Percentiles rank a stretch among this genome's conserved stretches.
Conservation (phyloP, 148 eudicot genomes). For the Dianthus caryophyllus region DNA sequence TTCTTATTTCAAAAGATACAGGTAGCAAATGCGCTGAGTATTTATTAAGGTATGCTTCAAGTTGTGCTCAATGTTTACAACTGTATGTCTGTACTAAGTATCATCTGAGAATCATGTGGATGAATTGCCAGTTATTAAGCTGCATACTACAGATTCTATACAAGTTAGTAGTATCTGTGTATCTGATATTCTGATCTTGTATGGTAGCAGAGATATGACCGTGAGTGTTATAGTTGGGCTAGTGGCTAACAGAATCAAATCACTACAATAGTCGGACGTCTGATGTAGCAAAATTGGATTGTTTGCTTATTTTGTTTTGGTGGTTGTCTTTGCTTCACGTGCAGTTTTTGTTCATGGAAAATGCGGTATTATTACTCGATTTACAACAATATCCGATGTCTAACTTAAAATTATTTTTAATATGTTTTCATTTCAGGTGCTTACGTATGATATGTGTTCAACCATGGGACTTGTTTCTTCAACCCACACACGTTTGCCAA, state of each 20-base stretch:
- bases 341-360: constrained; percentile 45
- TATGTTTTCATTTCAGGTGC: constrained; percentile 40
- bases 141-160: background rate
- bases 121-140: background rate
- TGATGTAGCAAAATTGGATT: background rate
- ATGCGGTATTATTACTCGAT: too few relatives aligned
- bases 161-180: background rate
- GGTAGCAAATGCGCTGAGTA: constrained; percentile 84
- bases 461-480: constrained; percentile 57
- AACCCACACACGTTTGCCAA: constrained; percentile 27
- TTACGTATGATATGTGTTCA: constrained; percentile 65
- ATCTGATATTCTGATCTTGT: background rate
- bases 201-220: background rate
- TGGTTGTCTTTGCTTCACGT: background rate
- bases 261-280: background rate
- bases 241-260: background rate
- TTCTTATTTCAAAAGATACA: constrained; percentile 82
- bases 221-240: background rate
- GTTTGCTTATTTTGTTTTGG: background rate
- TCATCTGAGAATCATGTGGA: background rate
- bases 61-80: background rate
- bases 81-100: background rate
- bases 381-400: background rate
- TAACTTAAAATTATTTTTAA: background rate
- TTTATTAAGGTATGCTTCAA: constrained; percentile 51